A percentile compares a stretch with the other conserved stretches of the same genome.
These are phyloP conservation scores for Fusarium annulatum DNA, from an alignment of 2,329 filamentous ascomycete species.

Conservation along the genomic window DNA sequence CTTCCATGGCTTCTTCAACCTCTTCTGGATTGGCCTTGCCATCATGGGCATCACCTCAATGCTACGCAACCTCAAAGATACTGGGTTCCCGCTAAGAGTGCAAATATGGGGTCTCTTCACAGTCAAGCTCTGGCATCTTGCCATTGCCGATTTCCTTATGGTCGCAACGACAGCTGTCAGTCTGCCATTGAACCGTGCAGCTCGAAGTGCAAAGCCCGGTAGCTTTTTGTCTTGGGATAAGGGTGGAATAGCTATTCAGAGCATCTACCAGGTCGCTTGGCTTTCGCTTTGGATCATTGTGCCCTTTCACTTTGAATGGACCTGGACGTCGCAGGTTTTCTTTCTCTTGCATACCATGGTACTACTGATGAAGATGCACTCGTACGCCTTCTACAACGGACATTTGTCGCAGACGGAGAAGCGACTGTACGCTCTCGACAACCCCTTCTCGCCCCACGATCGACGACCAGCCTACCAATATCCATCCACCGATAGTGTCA, in stretches of 20 bases:
- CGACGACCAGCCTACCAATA: slow-evolving; percentile 81
- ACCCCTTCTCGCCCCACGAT: slow-evolving; percentile 70
- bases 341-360: slow-evolving; percentile 90
- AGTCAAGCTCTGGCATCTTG: slow-evolving; percentile 88
- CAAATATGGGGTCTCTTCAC: slow-evolving; percentile 91
- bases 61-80: slow-evolving; percentile 93
- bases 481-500: slow-evolving; percentile 67
- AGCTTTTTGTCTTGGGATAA: slow-evolving; percentile 75
- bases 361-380: slow-evolving; percentile 99
- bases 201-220: slow-evolving; percentile 63
- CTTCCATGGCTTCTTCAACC: slow-evolving; percentile 96
- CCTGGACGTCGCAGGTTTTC: slow-evolving; percentile 97
- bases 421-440: slow-evolving; percentile 82
- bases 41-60: slow-evolving; percentile 98
- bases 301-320: slow-evolving; percentile 89
- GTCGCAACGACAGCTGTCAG: slow-evolving; percentile 77
- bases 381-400: slow-evolving; percentile 97
- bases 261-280: slow-evolving; percentile 83
- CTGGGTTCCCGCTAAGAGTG: slow-evolving; percentile 84
- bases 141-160: slow-evolving; percentile 86
- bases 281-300: slow-evolving; percentile 83
- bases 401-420: slow-evolving; percentile 90
- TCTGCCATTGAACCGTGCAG: slow-evolving; percentile 78
- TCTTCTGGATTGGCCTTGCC: slow-evolving; percentile 96
- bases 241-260: slow-evolving; percentile 85